phyloP scores from a whole-genome alignment of 2,329 filamentous ascomycete species.

The Parastagonospora nodorum region DNA sequence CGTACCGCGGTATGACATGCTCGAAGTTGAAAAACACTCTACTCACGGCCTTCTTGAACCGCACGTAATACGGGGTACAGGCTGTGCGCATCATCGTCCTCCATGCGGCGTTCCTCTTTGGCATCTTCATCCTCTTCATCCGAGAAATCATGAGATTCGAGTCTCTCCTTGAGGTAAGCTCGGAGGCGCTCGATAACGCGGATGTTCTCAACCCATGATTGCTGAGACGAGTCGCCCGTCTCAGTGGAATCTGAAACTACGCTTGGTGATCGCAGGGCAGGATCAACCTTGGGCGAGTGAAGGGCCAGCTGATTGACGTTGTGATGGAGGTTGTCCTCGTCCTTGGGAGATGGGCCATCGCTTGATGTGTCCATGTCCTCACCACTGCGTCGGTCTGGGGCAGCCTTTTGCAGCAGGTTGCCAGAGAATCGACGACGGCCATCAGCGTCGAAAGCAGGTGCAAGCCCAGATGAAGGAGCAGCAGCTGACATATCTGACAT shows the following conservation, averaged over 20 bases:
- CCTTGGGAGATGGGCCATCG: conserved; percentile 37
- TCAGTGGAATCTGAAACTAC: conserved; percentile 44
- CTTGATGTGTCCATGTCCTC: conserved; percentile 51
- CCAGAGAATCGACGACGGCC: conserved; percentile 66
- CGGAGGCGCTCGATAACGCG: conserved; percentile 66
- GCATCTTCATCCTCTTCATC: conserved; percentile 41
- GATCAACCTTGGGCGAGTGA: conserved; percentile 48
- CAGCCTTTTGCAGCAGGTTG: conserved; percentile 60
- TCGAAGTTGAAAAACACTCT: conserved; percentile 8
- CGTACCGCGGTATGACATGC: conserved; percentile 25
- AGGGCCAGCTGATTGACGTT: conserved; percentile 47
- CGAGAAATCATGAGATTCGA: conserved; percentile 59
- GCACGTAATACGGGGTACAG: conserved; percentile 49
- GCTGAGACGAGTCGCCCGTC: conserved; percentile 48
- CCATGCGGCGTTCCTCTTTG: conserved; percentile 36
- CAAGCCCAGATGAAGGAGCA: conserved; percentile 71
- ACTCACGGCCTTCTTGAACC: conserved; percentile 47
- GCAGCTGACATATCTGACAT: conserved; percentile 66
- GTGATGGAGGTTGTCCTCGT: conserved; percentile 43
- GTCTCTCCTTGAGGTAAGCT: conserved; percentile 60
- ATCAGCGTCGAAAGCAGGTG: conserved; percentile 64
- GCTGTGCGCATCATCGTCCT: conserved; percentile 47
- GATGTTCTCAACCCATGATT: conserved; percentile 67
- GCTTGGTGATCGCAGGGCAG: conserved; percentile 46
- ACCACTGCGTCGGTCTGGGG: conserved; percentile 37